Conservation (phyloP, 2,329 filamentous ascomycete species). For the Ophiocordyceps polyrhachis-furcata region DNA sequence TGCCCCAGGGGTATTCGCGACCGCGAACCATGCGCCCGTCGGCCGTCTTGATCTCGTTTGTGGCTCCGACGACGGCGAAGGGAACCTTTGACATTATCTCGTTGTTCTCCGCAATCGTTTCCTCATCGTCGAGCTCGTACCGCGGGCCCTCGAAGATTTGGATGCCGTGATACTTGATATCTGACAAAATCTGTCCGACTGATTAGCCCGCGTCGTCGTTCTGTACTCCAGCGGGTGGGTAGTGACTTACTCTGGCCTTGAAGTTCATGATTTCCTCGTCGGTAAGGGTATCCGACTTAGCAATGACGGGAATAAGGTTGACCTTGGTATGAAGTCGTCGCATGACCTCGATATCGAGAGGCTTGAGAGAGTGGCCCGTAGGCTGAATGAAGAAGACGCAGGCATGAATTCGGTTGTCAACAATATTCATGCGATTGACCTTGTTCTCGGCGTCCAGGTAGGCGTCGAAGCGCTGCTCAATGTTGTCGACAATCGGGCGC, state of each 20-base stretch:
- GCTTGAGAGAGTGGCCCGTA: conserved; percentile 95
- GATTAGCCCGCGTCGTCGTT: not conserved
- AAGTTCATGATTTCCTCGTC: conserved; percentile 90
- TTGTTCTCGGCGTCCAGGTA: conserved; percentile 99
- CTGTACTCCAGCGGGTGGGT: not conserved
- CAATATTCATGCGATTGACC: conserved; percentile 99
- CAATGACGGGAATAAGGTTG: conserved; percentile 97
- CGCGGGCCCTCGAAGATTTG: conserved; percentile 98
- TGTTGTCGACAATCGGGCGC: conserved; percentile 98
- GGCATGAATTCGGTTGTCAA: conserved; percentile 96
- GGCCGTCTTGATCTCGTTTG: conserved; percentile 75
- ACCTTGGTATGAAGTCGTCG: conserved; percentile 98
- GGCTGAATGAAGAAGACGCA: conserved; percentile 99
- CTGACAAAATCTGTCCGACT: conserved; percentile 61
- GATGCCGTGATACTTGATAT: conserved; percentile 93
- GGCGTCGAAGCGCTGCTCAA: conserved; percentile 95
- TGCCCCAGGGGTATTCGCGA: conserved; percentile 92
- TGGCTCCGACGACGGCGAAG: conserved; percentile 94
- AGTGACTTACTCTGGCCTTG: conserved; percentile 72
- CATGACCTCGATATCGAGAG: conserved; percentile 98
- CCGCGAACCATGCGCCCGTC: conserved; percentile 93
- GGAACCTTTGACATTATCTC: conserved; percentile 99
- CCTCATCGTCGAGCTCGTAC: conserved; percentile 97
- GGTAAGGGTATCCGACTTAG: conserved; percentile 94
- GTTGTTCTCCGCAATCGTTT: conserved; percentile 99